Conservation (phyloP, 2,329 filamentous ascomycete genomes). For the Seiridium cupressi region DNA sequence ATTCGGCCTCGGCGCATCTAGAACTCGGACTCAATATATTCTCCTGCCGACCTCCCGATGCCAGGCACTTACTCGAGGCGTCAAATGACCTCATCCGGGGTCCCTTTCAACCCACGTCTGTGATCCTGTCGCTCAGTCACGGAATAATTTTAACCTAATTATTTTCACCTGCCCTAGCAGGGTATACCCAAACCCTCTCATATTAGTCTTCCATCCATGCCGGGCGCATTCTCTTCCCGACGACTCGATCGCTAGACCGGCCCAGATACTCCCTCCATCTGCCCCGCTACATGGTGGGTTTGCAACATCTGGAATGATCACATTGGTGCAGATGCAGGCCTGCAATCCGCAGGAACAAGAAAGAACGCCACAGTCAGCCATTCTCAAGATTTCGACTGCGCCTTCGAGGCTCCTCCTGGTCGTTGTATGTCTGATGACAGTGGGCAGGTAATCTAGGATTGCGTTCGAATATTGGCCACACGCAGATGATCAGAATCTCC, state of each 20-base stretch:
- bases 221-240: background rate
- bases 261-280: background rate
- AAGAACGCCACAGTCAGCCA: no score
- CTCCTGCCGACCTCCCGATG: background rate
- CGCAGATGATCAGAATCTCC: no score
- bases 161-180: background rate
- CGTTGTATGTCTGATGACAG: no score
- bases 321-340: no score
- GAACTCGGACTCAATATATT: background rate
- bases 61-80: background rate
- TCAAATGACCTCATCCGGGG: background rate
- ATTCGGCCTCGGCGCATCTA: background rate
- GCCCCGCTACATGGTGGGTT: no score
- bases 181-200: background rate
- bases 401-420: no score
- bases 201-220: background rate
- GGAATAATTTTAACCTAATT: background rate
- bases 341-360: no score
- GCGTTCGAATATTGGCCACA: no score
- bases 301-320: no score
- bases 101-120: background rate
- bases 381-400: no score
- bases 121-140: background rate
- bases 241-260: background rate
- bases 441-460: no score